A percentile compares a stretch with the other conserved stretches of the same genome.
phyloP scores from a whole-genome alignment of 2,329 filamentous ascomycete species.

The Penicillium sp. region DNA sequence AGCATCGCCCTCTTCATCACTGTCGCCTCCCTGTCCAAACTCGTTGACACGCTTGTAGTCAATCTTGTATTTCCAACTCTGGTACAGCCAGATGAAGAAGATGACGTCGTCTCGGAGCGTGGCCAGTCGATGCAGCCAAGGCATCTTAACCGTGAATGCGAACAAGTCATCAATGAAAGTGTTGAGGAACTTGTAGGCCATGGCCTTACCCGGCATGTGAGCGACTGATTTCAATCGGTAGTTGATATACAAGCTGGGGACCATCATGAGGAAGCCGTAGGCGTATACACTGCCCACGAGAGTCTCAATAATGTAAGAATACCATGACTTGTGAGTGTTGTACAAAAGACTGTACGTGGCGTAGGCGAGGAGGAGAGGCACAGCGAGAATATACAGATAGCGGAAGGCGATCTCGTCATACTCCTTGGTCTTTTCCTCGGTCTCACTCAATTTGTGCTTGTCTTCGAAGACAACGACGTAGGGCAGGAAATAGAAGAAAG shows the following conservation, averaged over 20 bases:
- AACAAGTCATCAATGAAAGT: slow-evolving; percentile 99
- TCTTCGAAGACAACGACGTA: slow-evolving; percentile 85
- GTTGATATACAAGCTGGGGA: slow-evolving; percentile 96
- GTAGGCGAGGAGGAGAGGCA: slow-evolving; percentile 83
- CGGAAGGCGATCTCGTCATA: slow-evolving; percentile 97
- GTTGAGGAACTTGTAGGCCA: slow-evolving; percentile 98
- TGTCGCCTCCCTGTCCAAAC: slow-evolving; percentile 97
- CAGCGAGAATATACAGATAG: slow-evolving; percentile 88
- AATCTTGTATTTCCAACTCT: slow-evolving; percentile 84
- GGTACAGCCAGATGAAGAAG: slow-evolving; percentile 97
- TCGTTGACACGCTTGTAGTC: slow-evolving; percentile 93
- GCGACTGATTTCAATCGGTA: slow-evolving; percentile 89
- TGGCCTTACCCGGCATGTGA: slow-evolving; percentile 92
- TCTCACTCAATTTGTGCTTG: slow-evolving; percentile 92
- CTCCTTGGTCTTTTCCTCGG: slow-evolving; percentile 95
- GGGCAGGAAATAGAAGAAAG: slow-evolving; percentile 67
- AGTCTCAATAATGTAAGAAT: slow-evolving; percentile 90
- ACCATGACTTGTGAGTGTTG: slow-evolving; percentile 96
- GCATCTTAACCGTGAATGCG: slow-evolving; percentile 99
- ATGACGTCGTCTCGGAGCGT: slow-evolving; percentile 94
- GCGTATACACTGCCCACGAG: slow-evolving; percentile 95
- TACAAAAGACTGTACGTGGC: slow-evolving; percentile 87
- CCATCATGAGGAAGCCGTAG: slow-evolving; percentile 99
- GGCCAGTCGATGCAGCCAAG: slow-evolving; percentile 81
- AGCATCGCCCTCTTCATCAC: slow-evolving; percentile 54